Conservation (phyloP, 1,284 basidiomycete genomes). For the Phlebopus sp. region DNA sequence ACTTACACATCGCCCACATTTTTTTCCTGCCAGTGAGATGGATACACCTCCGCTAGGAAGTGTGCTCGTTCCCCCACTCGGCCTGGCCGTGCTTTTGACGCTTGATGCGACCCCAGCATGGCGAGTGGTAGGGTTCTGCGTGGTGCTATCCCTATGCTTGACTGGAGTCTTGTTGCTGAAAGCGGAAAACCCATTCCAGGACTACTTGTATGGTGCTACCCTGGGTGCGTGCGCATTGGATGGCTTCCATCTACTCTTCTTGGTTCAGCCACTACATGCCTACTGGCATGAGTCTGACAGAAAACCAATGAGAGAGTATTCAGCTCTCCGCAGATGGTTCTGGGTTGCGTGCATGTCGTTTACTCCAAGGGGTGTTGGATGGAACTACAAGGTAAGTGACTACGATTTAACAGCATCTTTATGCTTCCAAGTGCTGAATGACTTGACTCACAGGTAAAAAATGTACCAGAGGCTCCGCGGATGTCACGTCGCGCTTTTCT, state of each 20-base stretch:
- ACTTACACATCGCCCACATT: no score
- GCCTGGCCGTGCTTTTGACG: not conserved
- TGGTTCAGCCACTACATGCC: slow-evolving; percentile 3
- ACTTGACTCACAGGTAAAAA: not conserved
- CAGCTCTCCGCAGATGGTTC: not conserved
- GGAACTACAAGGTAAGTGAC: slow-evolving; percentile 1
- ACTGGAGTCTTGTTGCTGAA: not conserved
- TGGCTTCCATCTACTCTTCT: not conserved
- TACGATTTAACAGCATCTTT: not conserved
- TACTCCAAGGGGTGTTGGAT: slow-evolving; percentile 5
- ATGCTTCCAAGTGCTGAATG: not conserved
- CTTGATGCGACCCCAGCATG: not conserved
- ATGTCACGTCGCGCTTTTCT: not conserved
- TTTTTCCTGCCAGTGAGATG: no score
- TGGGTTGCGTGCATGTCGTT: not conserved
- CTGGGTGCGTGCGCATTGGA: slow-evolving; percentile 1
- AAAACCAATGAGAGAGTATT: not conserved
- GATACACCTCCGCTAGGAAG: no score
- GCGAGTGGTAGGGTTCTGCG: not conserved
- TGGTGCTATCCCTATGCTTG: not conserved
- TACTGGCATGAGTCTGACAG: slow-evolving; percentile 2
- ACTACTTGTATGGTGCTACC: slow-evolving; percentile 1
- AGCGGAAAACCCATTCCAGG: not conserved
- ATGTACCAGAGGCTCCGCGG: not conserved
- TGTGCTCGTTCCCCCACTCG: not conserved